phyloP scores from a whole-genome alignment of 2,329 filamentous ascomycete species.

The Stagonosporopsis vannaccii region DNA sequence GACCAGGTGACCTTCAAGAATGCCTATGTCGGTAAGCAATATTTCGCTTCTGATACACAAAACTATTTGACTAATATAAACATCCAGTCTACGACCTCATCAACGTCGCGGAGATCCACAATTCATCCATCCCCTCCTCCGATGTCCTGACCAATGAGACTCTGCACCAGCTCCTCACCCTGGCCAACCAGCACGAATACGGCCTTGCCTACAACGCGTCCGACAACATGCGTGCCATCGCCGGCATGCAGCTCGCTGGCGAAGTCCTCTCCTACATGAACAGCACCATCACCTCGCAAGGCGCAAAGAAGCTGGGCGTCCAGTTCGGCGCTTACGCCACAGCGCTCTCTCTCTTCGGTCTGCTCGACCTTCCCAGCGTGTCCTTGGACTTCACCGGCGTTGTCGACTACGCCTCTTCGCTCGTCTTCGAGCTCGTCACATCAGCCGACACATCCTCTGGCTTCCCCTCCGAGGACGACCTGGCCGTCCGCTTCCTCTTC shows the following conservation, averaged over 20 bases:
- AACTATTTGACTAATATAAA: not conserved
- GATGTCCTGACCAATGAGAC: constrained; percentile 66
- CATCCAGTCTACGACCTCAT: constrained; percentile 65
- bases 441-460: constrained; percentile 45
- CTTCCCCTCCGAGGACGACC: constrained; percentile 57
- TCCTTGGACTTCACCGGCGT: constrained; percentile 74
- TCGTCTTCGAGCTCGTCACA: constrained; percentile 78
- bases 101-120: constrained; percentile 70
- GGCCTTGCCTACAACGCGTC: constrained; percentile 79
- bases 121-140: constrained; percentile 65
- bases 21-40: constrained; percentile 65
- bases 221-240: constrained; percentile 55
- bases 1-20: constrained; percentile 65
- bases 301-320: constrained; percentile 56
- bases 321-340: constrained; percentile 69
- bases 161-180: constrained; percentile 70
- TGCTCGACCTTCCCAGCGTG: constrained; percentile 58
- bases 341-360: constrained; percentile 68
- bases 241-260: constrained; percentile 58
- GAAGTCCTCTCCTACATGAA: constrained; percentile 56
- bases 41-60: no score
- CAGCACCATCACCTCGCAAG: constrained; percentile 48
- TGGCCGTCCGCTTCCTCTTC: constrained; percentile 68
- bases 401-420: constrained; percentile 82
- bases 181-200: constrained; percentile 83